Percentiles rank a stretch among this genome's conserved stretches.
Conservation (phyloP, 129 eudicot genomes). For the Flaveria robusta region DNA sequence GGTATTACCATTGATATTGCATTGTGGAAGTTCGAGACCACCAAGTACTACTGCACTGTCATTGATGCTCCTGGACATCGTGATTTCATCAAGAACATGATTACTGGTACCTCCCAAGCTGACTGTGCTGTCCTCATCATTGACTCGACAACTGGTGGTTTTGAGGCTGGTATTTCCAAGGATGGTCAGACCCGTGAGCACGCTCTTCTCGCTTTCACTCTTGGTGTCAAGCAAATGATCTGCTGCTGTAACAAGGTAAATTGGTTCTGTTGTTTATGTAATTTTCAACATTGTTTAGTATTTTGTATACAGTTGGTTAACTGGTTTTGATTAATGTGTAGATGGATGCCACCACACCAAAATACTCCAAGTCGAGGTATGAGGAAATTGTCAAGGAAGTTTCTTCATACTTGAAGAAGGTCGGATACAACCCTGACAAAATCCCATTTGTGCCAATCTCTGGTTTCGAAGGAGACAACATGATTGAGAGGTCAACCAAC, state of each 20-base stretch:
- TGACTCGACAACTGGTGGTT: conserved; percentile 65
- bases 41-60: conserved; percentile 66
- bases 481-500: conserved; percentile 57
- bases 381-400: conserved; percentile 57
- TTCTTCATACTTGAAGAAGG: conserved; percentile 51
- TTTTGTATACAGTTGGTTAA: background rate
- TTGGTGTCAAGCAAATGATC: conserved; percentile 64
- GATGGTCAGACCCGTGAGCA: conserved; percentile 69
- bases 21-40: conserved; percentile 61
- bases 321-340: background rate
- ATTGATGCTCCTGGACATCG: conserved; percentile 61
- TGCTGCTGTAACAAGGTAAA: conserved; percentile 50
- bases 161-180: conserved; percentile 58
- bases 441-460: conserved; percentile 51
- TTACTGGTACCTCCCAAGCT: conserved; percentile 64
- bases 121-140: conserved; percentile 60
- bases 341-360: conserved; percentile 59
- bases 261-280: background rate
- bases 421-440: conserved; percentile 56
- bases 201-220: conserved; percentile 61
- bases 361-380: conserved; percentile 48
- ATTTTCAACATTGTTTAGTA: background rate
- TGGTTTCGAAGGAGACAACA: conserved; percentile 53
- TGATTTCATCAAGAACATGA: conserved; percentile 63
- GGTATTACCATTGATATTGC: conserved; percentile 66